Evolutionary conservation across 2,329 filamentous ascomycete genomes (phyloP), one percentile per base, ranked within the genome.

Genomic region (Sarocladium strictum): DNA sequence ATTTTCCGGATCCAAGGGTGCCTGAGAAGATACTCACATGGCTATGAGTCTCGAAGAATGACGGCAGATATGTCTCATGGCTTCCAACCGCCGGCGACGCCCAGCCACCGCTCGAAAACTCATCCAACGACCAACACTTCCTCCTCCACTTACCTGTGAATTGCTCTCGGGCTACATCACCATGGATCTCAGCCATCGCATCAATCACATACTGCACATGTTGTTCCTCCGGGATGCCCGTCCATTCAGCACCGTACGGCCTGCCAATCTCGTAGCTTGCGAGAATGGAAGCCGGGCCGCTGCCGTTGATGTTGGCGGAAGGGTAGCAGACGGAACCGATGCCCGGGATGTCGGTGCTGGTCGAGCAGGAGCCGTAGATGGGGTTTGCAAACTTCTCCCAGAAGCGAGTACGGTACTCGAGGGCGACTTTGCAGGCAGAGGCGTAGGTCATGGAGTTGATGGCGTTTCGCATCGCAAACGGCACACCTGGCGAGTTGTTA

Each of bases 181-280:
- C 85, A 63, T 88, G 85, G n/a, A 86, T 77, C 64, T 86, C 80
- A 14, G 80, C 72, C 80, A 89, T 87, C 19, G 84, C 80, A 40
- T 85, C 78, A 57, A 86, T 75, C 1, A 85, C 77, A 54, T 82
- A 76, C 15, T 79, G 77, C 2, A 87, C 79, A 61, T 89, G 85
- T 60, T 87, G 78, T 12, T 73, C 73, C 54, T 84, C 81, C 11
- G 75, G 71, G 43, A 80, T 69, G 6, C 77, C 70, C 1, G 69
- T 73, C 60, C 78, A 72, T 33, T 64, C 62, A 27, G 62, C 60
- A 15, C 65, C 70, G 62, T 68, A 64, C 14, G 72, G 71, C 24
- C n/a, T 51, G 19, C 73, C 77, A 1, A 72, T 75, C 29, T 72
- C 62, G 69, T 88, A 88, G 21, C 76, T 80, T 1, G 73, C 85